Conservation (phyloP, 805 yeast genomes). For the Suhomyces kilbournensis region DNA sequence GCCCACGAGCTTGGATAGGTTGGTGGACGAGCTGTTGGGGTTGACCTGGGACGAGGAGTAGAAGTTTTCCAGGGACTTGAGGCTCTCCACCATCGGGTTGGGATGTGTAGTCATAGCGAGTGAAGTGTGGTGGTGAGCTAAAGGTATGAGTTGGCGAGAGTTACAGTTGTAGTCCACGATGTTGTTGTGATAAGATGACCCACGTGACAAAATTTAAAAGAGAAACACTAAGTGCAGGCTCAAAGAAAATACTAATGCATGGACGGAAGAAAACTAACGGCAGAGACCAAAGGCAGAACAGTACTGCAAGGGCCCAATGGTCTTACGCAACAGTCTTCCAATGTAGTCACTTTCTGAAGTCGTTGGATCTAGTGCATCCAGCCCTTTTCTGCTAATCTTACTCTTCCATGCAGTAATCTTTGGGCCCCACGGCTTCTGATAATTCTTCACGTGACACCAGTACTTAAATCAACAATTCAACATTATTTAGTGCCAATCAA, state of each 20-base stretch:
- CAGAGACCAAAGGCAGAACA: too few species aligned
- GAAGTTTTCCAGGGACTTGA: neutral
- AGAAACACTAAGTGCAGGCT: too few species aligned
- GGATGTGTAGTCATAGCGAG: neutral
- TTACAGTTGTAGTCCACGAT: neutral
- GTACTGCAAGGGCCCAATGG: too few species aligned
- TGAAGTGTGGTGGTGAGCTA: neutral
- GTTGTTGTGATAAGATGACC: neutral
- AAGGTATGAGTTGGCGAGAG: neutral
- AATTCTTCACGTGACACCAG: neutral
- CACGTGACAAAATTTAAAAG: neutral
- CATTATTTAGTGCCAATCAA: neutral
- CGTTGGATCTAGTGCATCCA: too few species aligned
- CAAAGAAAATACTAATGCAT: too few species aligned
- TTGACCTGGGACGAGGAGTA: constrained; percentile 22
- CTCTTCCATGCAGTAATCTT: neutral
- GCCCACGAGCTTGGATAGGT: constrained; percentile 24
- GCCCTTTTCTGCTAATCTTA: too few species aligned
- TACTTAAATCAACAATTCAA: constrained; percentile 1
- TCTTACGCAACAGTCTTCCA: too few species aligned
- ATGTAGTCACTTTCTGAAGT: too few species aligned
- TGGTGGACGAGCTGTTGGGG: constrained; percentile 36
- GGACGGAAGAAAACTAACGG: too few species aligned
- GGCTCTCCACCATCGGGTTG: neutral
- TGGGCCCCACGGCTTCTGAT: neutral